A percentile compares a stretch with the other conserved stretches of the same genome.
Conservation (phyloP, 129 eudicot genomes). For the Gnaphalium uliginosum region DNA sequence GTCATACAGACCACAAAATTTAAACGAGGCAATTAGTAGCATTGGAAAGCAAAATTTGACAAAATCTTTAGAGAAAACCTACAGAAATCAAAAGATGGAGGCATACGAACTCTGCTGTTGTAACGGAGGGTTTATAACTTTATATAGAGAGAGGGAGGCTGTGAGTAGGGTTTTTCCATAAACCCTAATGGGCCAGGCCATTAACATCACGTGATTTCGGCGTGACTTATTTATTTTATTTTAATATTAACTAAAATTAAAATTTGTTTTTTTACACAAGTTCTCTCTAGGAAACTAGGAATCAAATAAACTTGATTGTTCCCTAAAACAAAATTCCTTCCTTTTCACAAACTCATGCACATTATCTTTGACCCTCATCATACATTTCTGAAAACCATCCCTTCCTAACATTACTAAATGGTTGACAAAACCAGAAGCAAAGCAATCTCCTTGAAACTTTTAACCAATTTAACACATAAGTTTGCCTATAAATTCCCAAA, state of each 20-base stretch:
- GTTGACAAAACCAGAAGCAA: conserved; percentile 48
- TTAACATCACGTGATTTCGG: no score
- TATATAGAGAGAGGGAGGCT: not conserved
- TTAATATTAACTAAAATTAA: no score
- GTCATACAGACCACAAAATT: not conserved
- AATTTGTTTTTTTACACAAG: no score
- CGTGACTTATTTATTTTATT: no score
- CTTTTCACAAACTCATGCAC: conserved; percentile 34
- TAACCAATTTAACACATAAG: not conserved
- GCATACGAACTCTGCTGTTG: not conserved
- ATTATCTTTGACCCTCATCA: conserved; percentile 16
- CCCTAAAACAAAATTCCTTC: conserved; percentile 42
- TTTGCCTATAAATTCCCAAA: conserved; percentile 39
- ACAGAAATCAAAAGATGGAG: not conserved
- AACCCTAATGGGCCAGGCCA: no score
- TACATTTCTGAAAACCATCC: conserved; percentile 24
- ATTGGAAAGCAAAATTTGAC: not conserved
- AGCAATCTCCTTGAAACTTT: conserved; percentile 10
- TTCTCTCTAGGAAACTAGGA: conserved; percentile 24
- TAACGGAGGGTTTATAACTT: not conserved
- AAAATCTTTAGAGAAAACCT: no score
- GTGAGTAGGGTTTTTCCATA: not conserved
- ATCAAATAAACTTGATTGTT: conserved; percentile 27
- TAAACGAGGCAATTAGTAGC: not conserved
- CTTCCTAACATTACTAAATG: conserved; percentile 30